A percentile compares a stretch with the other conserved stretches of the same genome.
phyloP scores from a whole-genome alignment of 495 filamentous ascomycete species.

The Aspergillus coremiiformis region DNA sequence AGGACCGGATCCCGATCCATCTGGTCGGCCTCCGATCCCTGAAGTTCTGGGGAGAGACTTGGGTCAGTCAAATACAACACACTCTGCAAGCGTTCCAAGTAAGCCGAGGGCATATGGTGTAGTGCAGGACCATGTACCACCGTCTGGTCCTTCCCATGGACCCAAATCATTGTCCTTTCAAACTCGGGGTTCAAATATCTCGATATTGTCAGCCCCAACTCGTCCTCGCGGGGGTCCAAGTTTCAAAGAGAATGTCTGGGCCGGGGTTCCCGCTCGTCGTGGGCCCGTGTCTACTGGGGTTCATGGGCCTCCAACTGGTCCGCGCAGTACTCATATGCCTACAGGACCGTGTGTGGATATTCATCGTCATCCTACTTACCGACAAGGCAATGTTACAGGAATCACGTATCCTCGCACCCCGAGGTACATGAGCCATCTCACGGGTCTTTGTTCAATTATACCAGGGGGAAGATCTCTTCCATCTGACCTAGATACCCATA shows the following conservation, averaged over 20 bases:
- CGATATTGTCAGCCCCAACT: conserved; percentile 52
- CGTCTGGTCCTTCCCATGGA: conserved; percentile 42
- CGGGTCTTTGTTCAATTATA: conserved; percentile 42
- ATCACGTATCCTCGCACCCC: conserved; percentile 45
- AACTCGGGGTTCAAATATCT: conserved; percentile 41
- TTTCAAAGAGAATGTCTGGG: conserved; percentile 31
- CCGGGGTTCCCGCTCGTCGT: conserved; percentile 33
- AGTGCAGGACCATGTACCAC: conserved; percentile 32
- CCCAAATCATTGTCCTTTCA: conserved; percentile 40
- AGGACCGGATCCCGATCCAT: conserved; percentile 7
- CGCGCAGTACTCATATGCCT: conserved; percentile 33
- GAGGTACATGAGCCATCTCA: conserved; percentile 45
- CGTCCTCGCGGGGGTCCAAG: conserved; percentile 46
- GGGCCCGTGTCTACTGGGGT: conserved; percentile 24
- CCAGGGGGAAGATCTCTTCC: conserved; percentile 43
- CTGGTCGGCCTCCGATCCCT: neutral
- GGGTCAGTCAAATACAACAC: conserved; percentile 5
- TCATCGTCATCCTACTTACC: conserved; percentile 35
- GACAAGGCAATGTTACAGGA: conserved; percentile 42
- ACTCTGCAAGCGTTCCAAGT: conserved; percentile 21
- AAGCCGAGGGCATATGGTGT: conserved; percentile 31
- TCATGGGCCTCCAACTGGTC: conserved; percentile 35
- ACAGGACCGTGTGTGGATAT: conserved; percentile 18
- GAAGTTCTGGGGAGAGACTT: conserved; percentile 4
- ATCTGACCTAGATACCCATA: conserved; percentile 29